Evolutionary conservation across 805 yeast genomes (phyloP), one percentile per base, ranked within the genome.

Genomic region (Candida multigemmis): DNA sequence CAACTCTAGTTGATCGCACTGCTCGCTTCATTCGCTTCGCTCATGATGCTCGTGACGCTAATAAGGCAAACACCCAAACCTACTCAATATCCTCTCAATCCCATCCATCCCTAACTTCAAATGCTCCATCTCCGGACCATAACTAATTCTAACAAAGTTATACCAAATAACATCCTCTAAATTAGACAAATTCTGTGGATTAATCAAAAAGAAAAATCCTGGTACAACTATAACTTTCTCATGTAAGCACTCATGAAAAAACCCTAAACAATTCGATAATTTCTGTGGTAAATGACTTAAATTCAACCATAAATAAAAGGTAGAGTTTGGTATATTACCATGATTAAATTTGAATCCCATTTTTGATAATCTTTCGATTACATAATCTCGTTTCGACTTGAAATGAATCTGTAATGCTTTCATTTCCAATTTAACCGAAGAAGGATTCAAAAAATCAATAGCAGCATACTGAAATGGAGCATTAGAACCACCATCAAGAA

Each of bases 391-490:
- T 48, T 72, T 72, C 61, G 53, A 53, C 44, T 63, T 66, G 48
- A 72, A 72, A 44, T 73, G 78, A 21, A 55, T 34, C 42, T 72
- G 79, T 18, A 72, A 56, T 3, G 78, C 77, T 36, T 63, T 60
- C 65, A 73, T 72, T 42, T 72, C 79, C 12, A 48, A 38, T 35
- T 47, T 58, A 2, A 72, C 78, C 22, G 57, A 50, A 21, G 43
- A 35, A n/a, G 77, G 77, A 23, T 68, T 51, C 37, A 72, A 55
- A 45, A 70, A 65, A 23, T 70, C 68, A 14, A 71, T 53, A 1
- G 78, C 77, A 17, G 74, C 76, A 37, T 64, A 67, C 38, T 72
- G 79, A 58, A 72, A 71, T 1, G 78, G 77, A 16, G 71, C 68
- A 40, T 72, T 72, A 12, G 74, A 57, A 16, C 79, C 79, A 24